Percentiles rank a stretch among this genome's conserved stretches.
phyloP scores from a whole-genome alignment of 2,329 filamentous ascomycete species.

The Beauveria bassiana region DNA sequence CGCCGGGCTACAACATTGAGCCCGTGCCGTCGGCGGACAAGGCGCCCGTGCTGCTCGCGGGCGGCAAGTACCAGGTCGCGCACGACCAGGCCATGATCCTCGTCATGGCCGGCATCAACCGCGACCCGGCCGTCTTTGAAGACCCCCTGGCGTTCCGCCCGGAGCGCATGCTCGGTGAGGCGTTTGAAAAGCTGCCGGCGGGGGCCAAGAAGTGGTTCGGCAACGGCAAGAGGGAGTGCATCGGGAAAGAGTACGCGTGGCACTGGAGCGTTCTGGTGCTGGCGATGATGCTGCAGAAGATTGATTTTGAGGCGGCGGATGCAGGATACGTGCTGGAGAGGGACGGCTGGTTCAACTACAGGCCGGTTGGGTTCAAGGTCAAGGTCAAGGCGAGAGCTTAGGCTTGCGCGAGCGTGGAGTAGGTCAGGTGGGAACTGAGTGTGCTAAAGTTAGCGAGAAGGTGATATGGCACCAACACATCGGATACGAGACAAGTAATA shows the following conservation, averaged over 20 bases:
- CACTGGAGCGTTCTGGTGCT: slow-evolving; percentile 35
- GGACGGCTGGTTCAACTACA: slow-evolving; percentile 46
- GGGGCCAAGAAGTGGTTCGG: slow-evolving; percentile 44
- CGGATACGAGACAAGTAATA: too few species aligned
- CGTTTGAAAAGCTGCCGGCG: slow-evolving; percentile 33
- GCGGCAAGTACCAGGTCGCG: slow-evolving; percentile 41
- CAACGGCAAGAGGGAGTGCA: slow-evolving; percentile 43
- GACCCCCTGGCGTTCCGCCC: slow-evolving; percentile 38
- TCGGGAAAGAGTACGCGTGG: slow-evolving; percentile 44
- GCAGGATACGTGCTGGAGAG: slow-evolving; percentile 32
- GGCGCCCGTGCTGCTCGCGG: slow-evolving; percentile 37
- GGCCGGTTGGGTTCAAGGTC: slow-evolving; percentile 38
- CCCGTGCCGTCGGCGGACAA: slow-evolving; percentile 32
- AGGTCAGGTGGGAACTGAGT: too few species aligned
- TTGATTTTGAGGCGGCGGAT: slow-evolving; percentile 39
- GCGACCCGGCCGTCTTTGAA: slow-evolving; percentile 40
- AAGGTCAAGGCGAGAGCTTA: slow-evolving; percentile 31
- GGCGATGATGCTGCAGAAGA: slow-evolving; percentile 34
- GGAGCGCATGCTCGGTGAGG: slow-evolving; percentile 41
- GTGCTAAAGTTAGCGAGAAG: background rate
- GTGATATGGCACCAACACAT: background rate
- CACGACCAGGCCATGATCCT: slow-evolving; percentile 42
- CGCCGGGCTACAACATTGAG: slow-evolving; percentile 49
- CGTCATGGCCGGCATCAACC: slow-evolving; percentile 42
- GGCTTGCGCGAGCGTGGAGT: background rate